Evolutionary conservation across 257 asterid species (phyloP), one percentile per base, ranked within the genome.

Genomic region (Salvia miltiorrhiza): DNA sequence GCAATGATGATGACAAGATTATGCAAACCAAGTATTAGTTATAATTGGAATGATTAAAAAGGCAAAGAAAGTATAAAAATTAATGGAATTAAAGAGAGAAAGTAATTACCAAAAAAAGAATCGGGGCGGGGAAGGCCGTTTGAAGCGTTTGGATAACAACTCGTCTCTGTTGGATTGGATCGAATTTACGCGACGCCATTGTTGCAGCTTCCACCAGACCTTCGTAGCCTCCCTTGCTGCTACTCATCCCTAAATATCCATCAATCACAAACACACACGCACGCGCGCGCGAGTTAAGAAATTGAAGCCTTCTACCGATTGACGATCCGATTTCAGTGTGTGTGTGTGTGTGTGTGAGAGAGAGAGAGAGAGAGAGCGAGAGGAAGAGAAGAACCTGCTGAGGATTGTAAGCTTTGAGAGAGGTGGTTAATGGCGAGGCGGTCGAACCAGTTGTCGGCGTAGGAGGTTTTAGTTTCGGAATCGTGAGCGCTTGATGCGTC

Each of bases 341-440:
- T 14, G 62, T 63, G 43, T 12, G 45, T 35, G 78, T 35, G 55
- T 16, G 47, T 49, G 47, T 9, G 63, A 7, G 28, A 40, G 55
- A 43, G 39, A 43, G 37, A 43, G 53, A 63, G 56, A 23, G 48
- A 13, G 21, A 9, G 13, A 59, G 52, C 41, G 35, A 11, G 16
- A 20, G 16, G 24, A 5, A 16, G 44, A 24, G 14, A 48, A 14
- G 65, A 59, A 81, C 84, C 84, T 79, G 84, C 59, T 9, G 84
- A 50, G 63, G 88, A 74, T 82, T 87, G 97, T 49, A 90, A 47
- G 62, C 83, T 82, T 7, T 72, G 63, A 39, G 96, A 90, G 77
- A 90, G 90, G 68, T 93, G 89, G 37, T 83, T 82, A 71, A 90
- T 90, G 76, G 96, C 97, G 24, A 83, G 71, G 20, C 74, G 89